Conservation (phyloP, 352 stramenopile genomes). For the Pythium angustatum region DNA sequence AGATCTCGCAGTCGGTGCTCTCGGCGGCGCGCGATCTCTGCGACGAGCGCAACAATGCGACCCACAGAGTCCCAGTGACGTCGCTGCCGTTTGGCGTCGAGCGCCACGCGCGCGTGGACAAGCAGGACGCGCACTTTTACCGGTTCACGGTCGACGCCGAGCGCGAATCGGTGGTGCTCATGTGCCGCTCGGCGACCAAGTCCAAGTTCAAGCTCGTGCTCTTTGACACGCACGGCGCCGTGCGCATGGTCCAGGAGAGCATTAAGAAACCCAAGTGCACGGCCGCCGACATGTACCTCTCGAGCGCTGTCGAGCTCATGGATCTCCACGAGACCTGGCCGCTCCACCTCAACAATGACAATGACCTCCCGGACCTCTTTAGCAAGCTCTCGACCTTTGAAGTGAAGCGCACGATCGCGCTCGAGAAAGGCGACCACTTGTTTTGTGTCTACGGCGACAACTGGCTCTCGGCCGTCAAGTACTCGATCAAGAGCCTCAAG, state of each 20-base stretch:
- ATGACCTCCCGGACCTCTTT: slow-evolving; percentile 81
- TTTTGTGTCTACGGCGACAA: slow-evolving; percentile 90
- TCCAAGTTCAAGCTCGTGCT: slow-evolving; percentile 90
- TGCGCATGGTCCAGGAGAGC: slow-evolving; percentile 86
- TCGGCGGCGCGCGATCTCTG: slow-evolving; percentile 76
- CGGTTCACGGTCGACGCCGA: slow-evolving; percentile 72
- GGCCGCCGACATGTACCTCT: slow-evolving; percentile 88
- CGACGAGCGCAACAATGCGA: slow-evolving; percentile 72
- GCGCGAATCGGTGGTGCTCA: slow-evolving; percentile 77
- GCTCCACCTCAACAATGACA: slow-evolving; percentile 53
- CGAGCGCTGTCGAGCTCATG: slow-evolving; percentile 85
- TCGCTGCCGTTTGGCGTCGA: slow-evolving; percentile 75
- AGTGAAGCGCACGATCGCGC: slow-evolving; percentile 71
- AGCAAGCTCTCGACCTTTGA: slow-evolving; percentile 84
- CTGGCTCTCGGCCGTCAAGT: slow-evolving; percentile 86
- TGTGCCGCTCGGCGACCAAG: slow-evolving; percentile 78
- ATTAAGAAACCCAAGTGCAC: slow-evolving; percentile 77
- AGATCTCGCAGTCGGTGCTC: slow-evolving; percentile 85
- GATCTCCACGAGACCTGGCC: slow-evolving; percentile 84
- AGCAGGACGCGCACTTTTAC: slow-evolving; percentile 90
- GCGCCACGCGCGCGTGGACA: slow-evolving; percentile 75
- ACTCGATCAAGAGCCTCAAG: slow-evolving; percentile 86
- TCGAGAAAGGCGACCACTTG: slow-evolving; percentile 82
- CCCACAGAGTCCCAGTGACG: slow-evolving; percentile 53
- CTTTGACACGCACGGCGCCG: slow-evolving; percentile 75